Percentiles rank a stretch among this genome's conserved stretches.
Conservation (phyloP, 441 rosid genomes). For the Capsella rubella region DNA sequence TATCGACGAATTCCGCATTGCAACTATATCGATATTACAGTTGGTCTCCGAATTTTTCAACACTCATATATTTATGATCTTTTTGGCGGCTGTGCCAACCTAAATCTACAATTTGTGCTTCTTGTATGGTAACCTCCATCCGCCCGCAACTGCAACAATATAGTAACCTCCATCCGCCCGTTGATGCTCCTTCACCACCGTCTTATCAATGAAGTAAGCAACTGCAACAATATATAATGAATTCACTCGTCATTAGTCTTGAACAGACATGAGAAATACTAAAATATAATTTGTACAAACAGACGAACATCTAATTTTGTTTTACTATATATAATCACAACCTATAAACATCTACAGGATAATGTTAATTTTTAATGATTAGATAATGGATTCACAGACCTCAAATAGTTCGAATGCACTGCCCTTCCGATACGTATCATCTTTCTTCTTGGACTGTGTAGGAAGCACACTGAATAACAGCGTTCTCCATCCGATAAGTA, state of each 20-base stretch:
- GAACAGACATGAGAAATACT: neutral
- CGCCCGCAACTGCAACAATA: neutral
- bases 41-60: neutral
- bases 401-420: conserved; percentile 90
- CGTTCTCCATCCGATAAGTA: conserved; percentile 86
- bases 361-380: neutral
- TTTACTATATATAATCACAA: neutral
- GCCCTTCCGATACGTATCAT: conserved; percentile 74
- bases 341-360: neutral
- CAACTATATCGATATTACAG: conserved; percentile 12
- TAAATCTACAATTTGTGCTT: conserved; percentile 6
- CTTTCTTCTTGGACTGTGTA: conserved; percentile 59
- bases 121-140: neutral
- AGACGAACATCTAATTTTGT: neutral
- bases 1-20: no score
- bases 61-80: neutral
- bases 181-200: conserved; percentile 61
- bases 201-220: conserved; percentile 79
- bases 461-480: conserved; percentile 65
- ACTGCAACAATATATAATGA: conserved; percentile 53
- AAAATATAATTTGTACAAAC: no score
- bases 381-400: conserved; percentile 50
- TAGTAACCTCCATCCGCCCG: neutral
- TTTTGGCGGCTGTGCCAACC: neutral
- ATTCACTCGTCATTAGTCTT: conserved; percentile 11